Evolutionary conservation across 345 rosid genomes (phyloP).

Genomic region (Gossypium longicalyx): DNA sequence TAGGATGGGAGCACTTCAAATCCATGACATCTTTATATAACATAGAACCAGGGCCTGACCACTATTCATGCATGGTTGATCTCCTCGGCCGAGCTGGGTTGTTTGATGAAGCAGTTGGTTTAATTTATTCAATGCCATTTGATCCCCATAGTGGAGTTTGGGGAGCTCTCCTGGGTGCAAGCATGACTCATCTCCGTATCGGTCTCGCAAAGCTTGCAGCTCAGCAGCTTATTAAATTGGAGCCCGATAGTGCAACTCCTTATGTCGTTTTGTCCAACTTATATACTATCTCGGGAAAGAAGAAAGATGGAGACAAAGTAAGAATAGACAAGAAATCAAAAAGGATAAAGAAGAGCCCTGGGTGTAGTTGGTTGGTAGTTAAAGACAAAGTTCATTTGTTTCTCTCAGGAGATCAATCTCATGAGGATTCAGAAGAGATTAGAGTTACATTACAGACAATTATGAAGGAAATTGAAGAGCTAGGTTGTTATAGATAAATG

Average conservation of each 20-base stretch:
- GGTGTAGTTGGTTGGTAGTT: slow-evolving; percentile 64
- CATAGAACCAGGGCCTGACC: slow-evolving; percentile 63
- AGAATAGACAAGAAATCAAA: slow-evolving; percentile 41
- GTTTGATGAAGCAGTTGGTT: slow-evolving; percentile 51
- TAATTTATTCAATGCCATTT: slow-evolving; percentile 52
- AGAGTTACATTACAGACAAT: slow-evolving; percentile 31
- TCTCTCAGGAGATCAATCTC: slow-evolving; percentile 50
- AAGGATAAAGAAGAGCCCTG: slow-evolving; percentile 68
- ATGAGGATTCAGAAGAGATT: slow-evolving; percentile 33
- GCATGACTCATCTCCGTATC: slow-evolving; percentile 45
- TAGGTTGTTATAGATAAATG: slow-evolving; percentile 16
- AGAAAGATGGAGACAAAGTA: slow-evolving; percentile 36
- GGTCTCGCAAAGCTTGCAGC: slow-evolving; percentile 73
- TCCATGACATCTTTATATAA: slow-evolving; percentile 47
- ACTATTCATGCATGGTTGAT: slow-evolving; percentile 77
- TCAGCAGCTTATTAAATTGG: slow-evolving; percentile 46
- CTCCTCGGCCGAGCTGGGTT: slow-evolving; percentile 73
- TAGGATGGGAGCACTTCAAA: slow-evolving; percentile 54
- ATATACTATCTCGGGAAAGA: slow-evolving; percentile 40
- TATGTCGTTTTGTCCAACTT: slow-evolving; percentile 67
- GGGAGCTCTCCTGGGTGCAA: slow-evolving; percentile 76
- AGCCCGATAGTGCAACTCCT: slow-evolving; percentile 65
- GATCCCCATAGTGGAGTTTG: slow-evolving; percentile 70
- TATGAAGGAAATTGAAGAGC: slow-evolving; percentile 30
- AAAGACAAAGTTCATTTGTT: slow-evolving; percentile 44